phyloP scores from a whole-genome alignment of 1,284 basidiomycete genomes.

The Vanrija sp. region DNA sequence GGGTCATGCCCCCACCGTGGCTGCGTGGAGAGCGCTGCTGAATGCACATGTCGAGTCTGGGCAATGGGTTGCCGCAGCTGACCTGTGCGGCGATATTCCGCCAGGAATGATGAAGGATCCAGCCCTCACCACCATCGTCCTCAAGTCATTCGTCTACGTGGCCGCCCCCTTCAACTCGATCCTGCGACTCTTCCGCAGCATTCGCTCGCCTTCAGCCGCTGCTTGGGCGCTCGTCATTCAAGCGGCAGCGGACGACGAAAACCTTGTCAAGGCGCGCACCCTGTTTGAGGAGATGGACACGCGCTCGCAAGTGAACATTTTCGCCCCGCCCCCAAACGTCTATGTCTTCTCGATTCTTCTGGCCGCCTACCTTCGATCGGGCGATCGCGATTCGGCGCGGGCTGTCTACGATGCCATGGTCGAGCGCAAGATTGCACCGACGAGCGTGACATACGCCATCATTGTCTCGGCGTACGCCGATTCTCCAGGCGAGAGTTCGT shows the following conservation, averaged over 20 bases:
- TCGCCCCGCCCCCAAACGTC: constrained; percentile 36
- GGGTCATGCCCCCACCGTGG: constrained; percentile 61
- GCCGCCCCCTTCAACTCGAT: constrained; percentile 71
- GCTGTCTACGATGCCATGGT: constrained; percentile 72
- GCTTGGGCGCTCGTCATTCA: constrained; percentile 78
- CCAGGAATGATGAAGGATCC: constrained; percentile 50
- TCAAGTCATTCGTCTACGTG: constrained; percentile 80
- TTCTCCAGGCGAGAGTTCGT: constrained; percentile 16
- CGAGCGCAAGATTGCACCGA: constrained; percentile 63
- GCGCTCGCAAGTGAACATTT: constrained; percentile 32
- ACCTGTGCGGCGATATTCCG: constrained; percentile 24
- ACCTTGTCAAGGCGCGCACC: constrained; percentile 63
- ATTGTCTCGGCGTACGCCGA: constrained; percentile 58
- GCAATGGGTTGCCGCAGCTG: constrained; percentile 53
- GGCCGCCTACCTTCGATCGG: constrained; percentile 65
- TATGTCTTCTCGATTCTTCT: constrained; percentile 82
- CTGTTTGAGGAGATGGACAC: constrained; percentile 67
- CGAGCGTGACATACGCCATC: constrained; percentile 65
- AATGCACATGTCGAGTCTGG: constrained; percentile 78
- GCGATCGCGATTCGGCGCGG: constrained; percentile 60
- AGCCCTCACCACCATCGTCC: constrained; percentile 65
- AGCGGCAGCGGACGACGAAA: constrained; percentile 72
- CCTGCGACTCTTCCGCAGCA: constrained; percentile 60
- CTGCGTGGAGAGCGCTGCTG: constrained; percentile 69
- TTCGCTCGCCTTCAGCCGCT: constrained; percentile 58